Conservation (phyloP, 495 filamentous ascomycete genomes). For the Xylaria palmicola region DNA sequence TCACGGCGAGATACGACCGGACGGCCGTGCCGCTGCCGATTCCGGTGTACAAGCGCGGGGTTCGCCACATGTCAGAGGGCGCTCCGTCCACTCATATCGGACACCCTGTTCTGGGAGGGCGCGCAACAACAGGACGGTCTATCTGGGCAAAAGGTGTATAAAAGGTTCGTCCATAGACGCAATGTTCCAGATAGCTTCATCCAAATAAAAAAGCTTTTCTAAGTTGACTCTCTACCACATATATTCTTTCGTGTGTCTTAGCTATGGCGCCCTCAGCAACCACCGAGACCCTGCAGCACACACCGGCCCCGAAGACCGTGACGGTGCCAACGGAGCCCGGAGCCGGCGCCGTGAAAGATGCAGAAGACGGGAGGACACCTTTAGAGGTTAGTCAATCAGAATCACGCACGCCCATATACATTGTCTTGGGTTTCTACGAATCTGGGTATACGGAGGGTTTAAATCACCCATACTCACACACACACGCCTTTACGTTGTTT, state of each 20-base stretch:
- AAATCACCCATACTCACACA: not conserved
- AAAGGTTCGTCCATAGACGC: not conserved
- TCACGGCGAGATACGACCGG: not conserved
- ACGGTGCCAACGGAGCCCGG: slow-evolving; percentile 10
- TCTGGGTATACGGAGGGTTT: too few relatives aligned
- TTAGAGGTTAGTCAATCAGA: slow-evolving; percentile 5
- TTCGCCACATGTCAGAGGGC: not conserved
- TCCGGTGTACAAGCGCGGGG: slow-evolving; percentile 9
- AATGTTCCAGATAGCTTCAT: not conserved
- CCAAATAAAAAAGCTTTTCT: not conserved
- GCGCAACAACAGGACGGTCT: not conserved
- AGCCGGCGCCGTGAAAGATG: not conserved
- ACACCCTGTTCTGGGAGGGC: slow-evolving; percentile 5
- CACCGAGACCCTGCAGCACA: slow-evolving; percentile 17
- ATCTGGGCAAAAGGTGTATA: not conserved
- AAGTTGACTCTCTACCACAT: not conserved
- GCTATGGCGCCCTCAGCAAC: slow-evolving; percentile 31
- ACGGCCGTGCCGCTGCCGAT: slow-evolving; percentile 1
- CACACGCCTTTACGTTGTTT: not conserved
- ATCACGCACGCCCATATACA: not conserved
- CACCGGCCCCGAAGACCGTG: slow-evolving; percentile 14
- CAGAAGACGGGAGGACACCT: slow-evolving; percentile 21
- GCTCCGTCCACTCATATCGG: not conserved
- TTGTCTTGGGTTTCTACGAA: not conserved
- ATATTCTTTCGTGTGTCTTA: not conserved